These are phyloP conservation scores for Leishmania mexicana DNA, from an alignment of 208 protist species.

Conservation along the genomic window DNA sequence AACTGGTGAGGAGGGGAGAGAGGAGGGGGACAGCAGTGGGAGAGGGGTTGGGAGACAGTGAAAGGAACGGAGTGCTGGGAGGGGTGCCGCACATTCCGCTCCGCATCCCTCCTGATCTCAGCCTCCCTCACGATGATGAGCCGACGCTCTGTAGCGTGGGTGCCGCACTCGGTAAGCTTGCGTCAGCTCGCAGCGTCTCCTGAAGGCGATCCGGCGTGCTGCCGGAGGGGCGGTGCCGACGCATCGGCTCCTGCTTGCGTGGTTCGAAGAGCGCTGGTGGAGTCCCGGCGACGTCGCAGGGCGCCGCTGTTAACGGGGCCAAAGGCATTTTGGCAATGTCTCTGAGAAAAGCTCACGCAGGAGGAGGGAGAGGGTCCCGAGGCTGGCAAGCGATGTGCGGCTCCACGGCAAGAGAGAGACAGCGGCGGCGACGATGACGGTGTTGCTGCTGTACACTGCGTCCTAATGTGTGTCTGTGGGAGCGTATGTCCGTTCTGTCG, in stretches of 20 bases:
- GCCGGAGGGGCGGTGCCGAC: constrained; percentile 26
- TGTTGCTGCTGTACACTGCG: neutral
- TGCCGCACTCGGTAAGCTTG: constrained; percentile 10
- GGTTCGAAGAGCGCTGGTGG: constrained; percentile 38
- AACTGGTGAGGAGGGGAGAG: neutral
- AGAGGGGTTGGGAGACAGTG: neutral
- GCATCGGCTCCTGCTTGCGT: constrained; percentile 33
- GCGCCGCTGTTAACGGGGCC: neutral
- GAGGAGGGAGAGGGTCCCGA: neutral
- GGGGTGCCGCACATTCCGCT: neutral
- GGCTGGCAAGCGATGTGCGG: no score
- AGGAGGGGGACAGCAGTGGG: neutral
- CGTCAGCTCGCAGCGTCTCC: neutral
- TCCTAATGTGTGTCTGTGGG: neutral
- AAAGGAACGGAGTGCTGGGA: neutral
- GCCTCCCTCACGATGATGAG: neutral
- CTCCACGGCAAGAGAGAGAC: neutral
- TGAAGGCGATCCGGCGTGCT: constrained; percentile 14
- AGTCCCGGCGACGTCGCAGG: neutral
- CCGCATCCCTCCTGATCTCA: neutral
- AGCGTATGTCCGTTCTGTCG: neutral
- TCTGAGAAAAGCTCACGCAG: neutral
- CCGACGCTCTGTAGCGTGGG: constrained; percentile 35
- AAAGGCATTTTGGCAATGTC: neutral
- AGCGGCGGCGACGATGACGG: neutral